Evolutionary conservation across 352 stramenopile species (phyloP).

Genomic region (Phytophthora idaei): DNA sequence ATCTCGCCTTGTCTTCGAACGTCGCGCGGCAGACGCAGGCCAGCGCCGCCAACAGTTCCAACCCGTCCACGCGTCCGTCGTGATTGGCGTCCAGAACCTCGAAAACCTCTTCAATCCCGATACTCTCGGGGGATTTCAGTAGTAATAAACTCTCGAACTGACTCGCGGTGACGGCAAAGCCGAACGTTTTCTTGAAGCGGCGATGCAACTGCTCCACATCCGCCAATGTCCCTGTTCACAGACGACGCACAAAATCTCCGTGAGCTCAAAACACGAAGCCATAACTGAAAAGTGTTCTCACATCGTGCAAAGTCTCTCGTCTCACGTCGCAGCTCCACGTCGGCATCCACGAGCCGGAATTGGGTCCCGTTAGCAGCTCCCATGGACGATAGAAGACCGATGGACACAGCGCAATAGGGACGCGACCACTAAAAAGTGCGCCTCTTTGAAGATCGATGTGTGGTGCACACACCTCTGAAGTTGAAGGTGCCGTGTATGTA

Average conservation of each 20-base stretch:
- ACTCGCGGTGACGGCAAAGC: constrained; percentile 72
- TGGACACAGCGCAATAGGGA: background rate
- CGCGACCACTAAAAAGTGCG: background rate
- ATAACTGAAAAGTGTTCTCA: constrained; percentile 24
- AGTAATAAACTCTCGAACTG: constrained; percentile 79
- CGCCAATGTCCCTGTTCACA: constrained; percentile 57
- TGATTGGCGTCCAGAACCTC: constrained; percentile 70
- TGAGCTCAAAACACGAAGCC: background rate
- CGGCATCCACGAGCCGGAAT: constrained; percentile 56
- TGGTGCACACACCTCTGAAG: background rate
- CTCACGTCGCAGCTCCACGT: constrained; percentile 74
- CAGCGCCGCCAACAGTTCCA: constrained; percentile 80
- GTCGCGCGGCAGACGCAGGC: constrained; percentile 68
- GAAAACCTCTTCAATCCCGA: constrained; percentile 77
- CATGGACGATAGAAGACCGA: constrained; percentile 30
- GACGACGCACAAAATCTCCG: background rate
- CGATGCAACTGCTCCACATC: constrained; percentile 67
- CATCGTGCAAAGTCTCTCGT: constrained; percentile 81
- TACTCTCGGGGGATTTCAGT: constrained; percentile 61
- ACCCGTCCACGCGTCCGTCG: constrained; percentile 79
- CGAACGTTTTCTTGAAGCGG: constrained; percentile 78
- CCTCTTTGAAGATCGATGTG: background rate
- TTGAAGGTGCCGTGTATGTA: background rate
- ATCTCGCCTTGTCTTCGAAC: constrained; percentile 84
- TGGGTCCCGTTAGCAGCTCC: constrained; percentile 55